Conservation (phyloP, 371 early-diverging fungal species). For the Lichtheimia corymbifera region DNA sequence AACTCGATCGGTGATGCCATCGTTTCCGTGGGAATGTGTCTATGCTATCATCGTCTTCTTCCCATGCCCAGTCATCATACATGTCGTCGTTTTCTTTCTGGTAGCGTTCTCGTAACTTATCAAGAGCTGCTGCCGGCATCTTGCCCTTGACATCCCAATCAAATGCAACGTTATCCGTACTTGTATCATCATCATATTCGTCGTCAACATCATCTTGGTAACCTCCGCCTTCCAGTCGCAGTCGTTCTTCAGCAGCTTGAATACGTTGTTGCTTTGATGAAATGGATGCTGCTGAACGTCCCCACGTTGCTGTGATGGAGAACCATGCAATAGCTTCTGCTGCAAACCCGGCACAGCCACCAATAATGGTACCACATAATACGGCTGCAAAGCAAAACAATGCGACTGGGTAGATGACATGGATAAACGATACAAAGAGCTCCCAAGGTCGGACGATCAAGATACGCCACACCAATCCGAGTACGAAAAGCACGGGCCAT, state of each 20-base stretch:
- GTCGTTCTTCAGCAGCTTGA: too few species aligned
- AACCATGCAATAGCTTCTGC: slow-evolving; percentile 40
- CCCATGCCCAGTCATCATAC: slow-evolving; percentile 11
- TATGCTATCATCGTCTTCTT: slow-evolving; percentile 6
- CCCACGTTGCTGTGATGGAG: slow-evolving; percentile 40
- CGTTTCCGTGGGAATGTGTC: slow-evolving; percentile 3
- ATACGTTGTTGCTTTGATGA: too few species aligned
- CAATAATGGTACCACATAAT: slow-evolving; percentile 41
- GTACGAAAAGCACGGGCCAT: neutral
- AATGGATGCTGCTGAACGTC: slow-evolving; percentile 8
- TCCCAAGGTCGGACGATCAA: slow-evolving; percentile 1
- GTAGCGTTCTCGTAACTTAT: neutral
- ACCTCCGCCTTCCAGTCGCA: neutral
- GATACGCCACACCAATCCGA: slow-evolving; percentile 1
- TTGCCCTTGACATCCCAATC: slow-evolving; percentile 5
- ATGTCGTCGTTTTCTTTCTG: neutral
- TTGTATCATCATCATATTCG: neutral
- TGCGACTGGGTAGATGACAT: slow-evolving; percentile 26
- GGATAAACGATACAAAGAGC: neutral
- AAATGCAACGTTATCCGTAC: neutral
- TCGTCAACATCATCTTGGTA: neutral
- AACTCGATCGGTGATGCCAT: neutral
- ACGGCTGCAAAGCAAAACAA: slow-evolving; percentile 33
- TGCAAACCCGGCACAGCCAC: slow-evolving; percentile 49
- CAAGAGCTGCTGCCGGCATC: neutral